Evolutionary conservation across 257 asterid genomes (phyloP), one percentile per base, ranked within the genome.

Genomic region (Apocynum venetum): DNA sequence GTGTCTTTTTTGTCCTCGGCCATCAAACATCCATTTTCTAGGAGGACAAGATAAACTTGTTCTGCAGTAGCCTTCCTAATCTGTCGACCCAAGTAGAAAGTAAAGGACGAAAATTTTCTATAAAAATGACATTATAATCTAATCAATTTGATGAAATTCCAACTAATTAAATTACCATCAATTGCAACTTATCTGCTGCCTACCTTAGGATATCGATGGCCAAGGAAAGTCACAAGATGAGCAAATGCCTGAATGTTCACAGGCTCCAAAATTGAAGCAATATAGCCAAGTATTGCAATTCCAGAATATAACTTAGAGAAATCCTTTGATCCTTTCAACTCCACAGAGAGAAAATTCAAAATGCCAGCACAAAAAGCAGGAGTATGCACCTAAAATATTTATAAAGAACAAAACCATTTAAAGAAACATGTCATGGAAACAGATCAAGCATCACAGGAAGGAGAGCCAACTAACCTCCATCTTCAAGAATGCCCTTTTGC

Each of bases 131-230:
- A 15, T 40, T 31, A 1, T 20, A 4, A 2, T 19, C 36, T 10
- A 4, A 41, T 14, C 77, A 68, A 44, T 7, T 40, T 57, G 47
- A 13, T 4, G 59, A 69, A 75, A 31, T 51, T 71, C n/a, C n/a
- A 35, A 11, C 20, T 48, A 19, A 7, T 76, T 15, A 14, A 19
- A 53, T n/a, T 53, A 51, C 25, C 65, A 52, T 4, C 51, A 73
- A 52, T 41, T 51, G 44, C 43, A 69, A 53, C 68, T 55, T 61
- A 48, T 56, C 17, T 69, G 75, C n/a, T 36, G 53, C 79, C 40
- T 76, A 94, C 98, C 97, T 90, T 93, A 83, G 99, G 98, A 79
- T 88, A 95, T 56, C 97, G 91, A 85, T 93, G 96, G 82, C 76
- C 77, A 17, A 95, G 96, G 83, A 91, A 93, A 76, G 87, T 82